Percentiles rank a stretch among this genome's conserved stretches.
Conservation (phyloP, 1,139 yeast genomes). For the Hemisphaericaspora xylanilytica region DNA sequence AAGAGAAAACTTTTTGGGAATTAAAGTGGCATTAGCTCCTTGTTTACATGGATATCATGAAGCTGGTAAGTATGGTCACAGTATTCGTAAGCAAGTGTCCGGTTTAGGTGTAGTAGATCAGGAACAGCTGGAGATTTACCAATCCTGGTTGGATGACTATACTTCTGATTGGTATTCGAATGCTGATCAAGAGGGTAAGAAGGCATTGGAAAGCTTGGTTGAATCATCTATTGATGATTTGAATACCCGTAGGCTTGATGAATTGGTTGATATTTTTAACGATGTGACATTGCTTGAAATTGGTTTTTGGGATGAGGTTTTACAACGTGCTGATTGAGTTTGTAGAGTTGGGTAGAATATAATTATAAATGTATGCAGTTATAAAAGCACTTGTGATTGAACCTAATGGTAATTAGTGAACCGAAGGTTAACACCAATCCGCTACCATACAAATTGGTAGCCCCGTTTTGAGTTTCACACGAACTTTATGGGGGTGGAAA, state of each 20-base stretch:
- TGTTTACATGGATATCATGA: conserved; percentile 73
- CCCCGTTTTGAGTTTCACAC: too few relatives aligned
- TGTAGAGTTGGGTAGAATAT: not conserved
- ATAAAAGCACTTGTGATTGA: not conserved
- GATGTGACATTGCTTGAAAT: conserved; percentile 59
- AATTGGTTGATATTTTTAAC: conserved; percentile 56
- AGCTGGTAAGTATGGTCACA: conserved; percentile 37
- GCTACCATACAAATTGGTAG: too few relatives aligned
- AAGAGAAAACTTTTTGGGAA: conserved; percentile 58
- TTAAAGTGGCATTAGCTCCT: conserved; percentile 70
- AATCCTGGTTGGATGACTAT: conserved; percentile 63
- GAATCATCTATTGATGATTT: conserved; percentile 19
- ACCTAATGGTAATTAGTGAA: too few relatives aligned
- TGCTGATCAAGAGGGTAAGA: conserved; percentile 51
- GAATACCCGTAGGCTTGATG: conserved; percentile 42
- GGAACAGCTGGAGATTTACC: conserved; percentile 34
- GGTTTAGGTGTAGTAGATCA: conserved; percentile 11
- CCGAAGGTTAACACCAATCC: too few relatives aligned
- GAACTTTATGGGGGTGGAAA: too few relatives aligned
- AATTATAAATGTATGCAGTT: not conserved
- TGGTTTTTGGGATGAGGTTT: conserved; percentile 60
- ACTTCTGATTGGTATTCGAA: conserved; percentile 52
- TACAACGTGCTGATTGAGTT: conserved; percentile 9
- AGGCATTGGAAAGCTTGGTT: conserved; percentile 45
- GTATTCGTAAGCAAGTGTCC: conserved; percentile 11